phyloP scores from a whole-genome alignment of 2,329 filamentous ascomycete genomes.

The Stemphylium vesicarium region DNA sequence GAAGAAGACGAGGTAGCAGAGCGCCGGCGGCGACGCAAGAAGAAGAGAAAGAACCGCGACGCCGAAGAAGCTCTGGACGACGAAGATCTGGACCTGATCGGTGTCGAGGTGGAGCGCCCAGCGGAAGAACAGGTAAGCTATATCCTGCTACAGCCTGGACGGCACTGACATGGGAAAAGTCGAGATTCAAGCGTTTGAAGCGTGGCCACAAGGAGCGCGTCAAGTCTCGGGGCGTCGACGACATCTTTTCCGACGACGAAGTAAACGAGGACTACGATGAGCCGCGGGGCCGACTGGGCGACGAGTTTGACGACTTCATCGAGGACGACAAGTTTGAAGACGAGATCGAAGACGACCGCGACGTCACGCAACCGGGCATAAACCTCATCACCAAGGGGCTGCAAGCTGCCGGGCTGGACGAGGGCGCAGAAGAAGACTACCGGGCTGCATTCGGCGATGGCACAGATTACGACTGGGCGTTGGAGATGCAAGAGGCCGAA shows the following conservation, averaged over 20 bases:
- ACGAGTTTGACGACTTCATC: conserved; percentile 76
- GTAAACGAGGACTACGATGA: conserved; percentile 65
- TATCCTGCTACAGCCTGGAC: conserved; percentile 1
- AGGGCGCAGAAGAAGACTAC: conserved; percentile 94
- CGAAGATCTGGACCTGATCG: conserved; percentile 94
- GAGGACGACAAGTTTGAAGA: conserved; percentile 84
- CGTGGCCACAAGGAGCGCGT: conserved; percentile 78
- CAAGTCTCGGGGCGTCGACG: conserved; percentile 74
- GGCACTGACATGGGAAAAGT: conserved; percentile 57
- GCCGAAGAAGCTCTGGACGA: conserved; percentile 88
- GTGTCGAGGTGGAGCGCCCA: conserved; percentile 75
- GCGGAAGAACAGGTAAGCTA: conserved; percentile 69
- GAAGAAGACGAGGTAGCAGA: conserved; percentile 76
- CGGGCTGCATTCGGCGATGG: conserved; percentile 94
- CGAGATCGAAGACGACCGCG: conserved; percentile 84
- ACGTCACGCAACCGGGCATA: conserved; percentile 81
- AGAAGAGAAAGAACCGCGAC: conserved; percentile 78
- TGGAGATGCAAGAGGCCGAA: conserved; percentile 86
- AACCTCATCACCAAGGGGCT: conserved; percentile 72
- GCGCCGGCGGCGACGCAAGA: conserved; percentile 65
- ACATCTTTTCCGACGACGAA: conserved; percentile 96
- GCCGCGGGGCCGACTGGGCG: conserved; percentile 37
- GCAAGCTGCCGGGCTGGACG: conserved; percentile 84
- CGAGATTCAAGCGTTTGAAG: conserved; percentile 96
- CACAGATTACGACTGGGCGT: conserved; percentile 92